These are phyloP conservation scores for Cyberlindnera euphorbiae DNA, from an alignment of 805 yeast species.

Conservation along the genomic window DNA sequence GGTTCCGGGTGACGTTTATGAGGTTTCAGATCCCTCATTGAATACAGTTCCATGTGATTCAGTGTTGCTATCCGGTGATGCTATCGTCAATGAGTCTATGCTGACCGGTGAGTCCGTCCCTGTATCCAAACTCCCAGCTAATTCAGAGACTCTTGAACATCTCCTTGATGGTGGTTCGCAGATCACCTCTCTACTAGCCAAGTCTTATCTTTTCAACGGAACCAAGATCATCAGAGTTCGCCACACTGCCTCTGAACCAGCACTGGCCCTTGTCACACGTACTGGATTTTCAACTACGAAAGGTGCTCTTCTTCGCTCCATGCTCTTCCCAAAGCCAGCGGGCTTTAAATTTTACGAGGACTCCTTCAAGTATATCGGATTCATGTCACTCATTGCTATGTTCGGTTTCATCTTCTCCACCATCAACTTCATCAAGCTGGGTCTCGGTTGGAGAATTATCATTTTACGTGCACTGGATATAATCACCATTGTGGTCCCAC, in stretches of 20 bases:
- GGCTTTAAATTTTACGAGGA: slow-evolving; percentile 92
- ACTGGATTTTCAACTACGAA: slow-evolving; percentile 96
- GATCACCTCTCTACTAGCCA: slow-evolving; percentile 61
- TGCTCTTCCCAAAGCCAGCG: slow-evolving; percentile 93
- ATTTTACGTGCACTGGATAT: slow-evolving; percentile 87
- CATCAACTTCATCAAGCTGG: slow-evolving; percentile 71
- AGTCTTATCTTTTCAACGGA: slow-evolving; percentile 79
- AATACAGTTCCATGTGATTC: slow-evolving; percentile 83
- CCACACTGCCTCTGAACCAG: slow-evolving; percentile 49
- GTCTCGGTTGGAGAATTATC: slow-evolving; percentile 64
- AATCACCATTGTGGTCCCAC: slow-evolving; percentile 96
- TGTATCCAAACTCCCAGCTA: slow-evolving; percentile 73
- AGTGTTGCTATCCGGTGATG: slow-evolving; percentile 80
- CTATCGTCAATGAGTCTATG: slow-evolving; percentile 97
- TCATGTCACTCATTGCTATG: slow-evolving; percentile 82
- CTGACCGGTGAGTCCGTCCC: slow-evolving; percentile 98
- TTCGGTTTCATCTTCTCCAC: slow-evolving; percentile 84
- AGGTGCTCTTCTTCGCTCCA: slow-evolving; percentile 88
- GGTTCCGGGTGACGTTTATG: slow-evolving; percentile 95
- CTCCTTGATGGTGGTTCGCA: slow-evolving; percentile 48
- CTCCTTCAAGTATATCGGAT: slow-evolving; percentile 93
- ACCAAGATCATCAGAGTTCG: slow-evolving; percentile 84
- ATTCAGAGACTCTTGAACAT: slow-evolving; percentile 52
- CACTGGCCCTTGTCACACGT: slow-evolving; percentile 79
- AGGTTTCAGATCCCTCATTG: slow-evolving; percentile 81